Base-by-base conservation (phyloP, 495 filamentous ascomycete genomes). In the Sphaerosporella brunnea region DNA sequence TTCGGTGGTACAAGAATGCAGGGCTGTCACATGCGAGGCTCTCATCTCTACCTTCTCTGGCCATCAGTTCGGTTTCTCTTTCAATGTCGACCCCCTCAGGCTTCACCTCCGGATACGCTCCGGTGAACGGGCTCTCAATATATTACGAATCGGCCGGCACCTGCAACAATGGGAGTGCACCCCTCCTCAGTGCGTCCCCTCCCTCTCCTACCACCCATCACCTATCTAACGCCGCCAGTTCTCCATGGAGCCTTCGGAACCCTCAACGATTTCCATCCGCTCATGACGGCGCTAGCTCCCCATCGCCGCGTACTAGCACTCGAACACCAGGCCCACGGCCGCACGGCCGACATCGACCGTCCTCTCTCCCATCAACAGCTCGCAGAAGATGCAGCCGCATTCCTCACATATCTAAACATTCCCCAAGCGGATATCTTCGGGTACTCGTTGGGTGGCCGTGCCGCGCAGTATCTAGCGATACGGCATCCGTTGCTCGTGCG, bases 291-390 rank as follows among this genome's bases (percentile, higher is more conserved):
- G n/a, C 37, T 40, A 13, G 11, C 37, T 20, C 15, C 2, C 1
- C 15, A 2, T 20, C 37, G 37, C 2, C 2, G 37, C 3, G 37
- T 40, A 13, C n/a, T 40, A 20, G 37, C 37, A 18, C n/a, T 40
- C 20, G 37, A 40, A 40, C 21, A 15, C 37, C 37, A 40, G 18
- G 37, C n/a, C n/a, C 37, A 40, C 10, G 37, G 37, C 10, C n/a
- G 18, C n/a, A 40, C 37, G n/a, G 37, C 37, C 37, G 37, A 40
- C 37, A 40, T 40, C 21, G 13, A n/a, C 37, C n/a, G 37, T 10
- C 37, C 37, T 9, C 10, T 40, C 10, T 15, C 37, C 2, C 21
- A 40, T 7, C 10, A 15, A 2, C 37, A 40, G 21, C 37, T 40
- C 37, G 37, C 37, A 13, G 37, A 40, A 2, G 37, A 40, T 19